phyloP scores from a whole-genome alignment of 768 basidiomycete species.

The Leccinum boreale region DNA sequence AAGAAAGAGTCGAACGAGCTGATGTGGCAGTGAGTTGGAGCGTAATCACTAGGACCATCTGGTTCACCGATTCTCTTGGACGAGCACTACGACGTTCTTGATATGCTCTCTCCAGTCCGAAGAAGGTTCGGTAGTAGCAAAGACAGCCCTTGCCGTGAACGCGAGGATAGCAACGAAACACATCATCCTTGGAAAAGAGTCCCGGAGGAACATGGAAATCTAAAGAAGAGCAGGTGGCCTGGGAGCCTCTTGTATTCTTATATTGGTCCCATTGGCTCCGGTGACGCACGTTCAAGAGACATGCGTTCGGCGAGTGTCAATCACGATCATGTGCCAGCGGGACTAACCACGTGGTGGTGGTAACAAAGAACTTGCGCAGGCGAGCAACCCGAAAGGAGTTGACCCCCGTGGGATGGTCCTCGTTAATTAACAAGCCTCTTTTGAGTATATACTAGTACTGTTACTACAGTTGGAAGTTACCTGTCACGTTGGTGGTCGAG shows the following conservation, averaged over 20 bases:
- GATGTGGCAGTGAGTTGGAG: background rate
- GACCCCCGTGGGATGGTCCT: too few species aligned
- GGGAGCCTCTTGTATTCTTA: background rate
- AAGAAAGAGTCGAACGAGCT: slow-evolving; percentile 28
- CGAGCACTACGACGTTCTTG: slow-evolving; percentile 27
- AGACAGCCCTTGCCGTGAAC: background rate
- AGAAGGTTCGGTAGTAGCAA: background rate
- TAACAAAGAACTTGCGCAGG: too few species aligned
- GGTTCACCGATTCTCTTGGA: slow-evolving; percentile 25
- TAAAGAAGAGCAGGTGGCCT: background rate
- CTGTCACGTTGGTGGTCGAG: too few species aligned
- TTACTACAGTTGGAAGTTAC: too few species aligned
- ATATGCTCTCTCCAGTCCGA: slow-evolving; percentile 21
- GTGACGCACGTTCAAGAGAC: too few species aligned
- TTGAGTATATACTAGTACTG: too few species aligned
- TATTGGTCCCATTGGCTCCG: background rate
- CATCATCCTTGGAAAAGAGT: slow-evolving; percentile 12
- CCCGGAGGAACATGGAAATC: background rate
- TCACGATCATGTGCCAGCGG: too few species aligned
- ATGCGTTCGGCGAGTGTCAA: too few species aligned
- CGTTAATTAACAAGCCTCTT: too few species aligned
- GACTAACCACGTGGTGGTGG: too few species aligned
- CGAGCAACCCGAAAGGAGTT: too few species aligned
- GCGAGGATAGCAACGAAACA: slow-evolving; percentile 3
- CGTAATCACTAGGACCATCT: background rate